Evolutionary conservation across 2,329 filamentous ascomycete genomes (phyloP), one percentile per base, ranked within the genome.

Genomic region (Daldinia sp.): DNA sequence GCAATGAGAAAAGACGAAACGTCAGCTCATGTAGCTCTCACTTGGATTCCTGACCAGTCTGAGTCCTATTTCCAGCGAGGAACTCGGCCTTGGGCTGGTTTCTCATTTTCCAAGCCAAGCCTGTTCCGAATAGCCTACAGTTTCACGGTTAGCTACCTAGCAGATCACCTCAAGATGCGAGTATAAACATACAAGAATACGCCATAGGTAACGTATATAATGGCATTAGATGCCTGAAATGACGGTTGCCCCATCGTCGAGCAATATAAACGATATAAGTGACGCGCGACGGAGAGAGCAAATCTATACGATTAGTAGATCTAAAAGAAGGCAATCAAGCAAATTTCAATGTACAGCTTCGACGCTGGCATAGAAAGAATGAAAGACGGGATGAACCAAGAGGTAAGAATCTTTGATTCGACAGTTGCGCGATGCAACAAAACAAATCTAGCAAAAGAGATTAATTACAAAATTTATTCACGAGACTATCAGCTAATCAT

Each of bases 131-230:
- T 53, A 91, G 74, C 15, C 91, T 93, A 77, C 39, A 51, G 18
- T 48, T 37, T 7, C 6, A 56, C 48, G 23, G 37, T 61, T 54
- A 64, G 58, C 35, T 28, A 51, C 23, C 33, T 10, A 26, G 23
- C 4, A 63, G 55, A 6, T 60, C 13, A 4, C 30, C 26, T 15
- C 6, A 60, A 2, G 3, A 37, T 48, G 4, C 10, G 18, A 6
- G 42, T 15, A 35, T n/a, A 2, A 55, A 30, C 88, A 64, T 83
- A 95, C 93, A 96, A 82, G 78, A 96, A 96, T 56, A 85, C 83
- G 71, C 87, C 91, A 82, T 94, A 94, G 56, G 91, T 93, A 60
- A 93, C 82, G 78, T 94, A 95, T 78, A 96, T 91, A 78, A 95
- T 85, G 84, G 92, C 92, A 83, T 95, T 94, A 35, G 92, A 94